phyloP scores from a whole-genome alignment of 1,284 basidiomycete genomes.

The Rhodotorula sp. region DNA sequence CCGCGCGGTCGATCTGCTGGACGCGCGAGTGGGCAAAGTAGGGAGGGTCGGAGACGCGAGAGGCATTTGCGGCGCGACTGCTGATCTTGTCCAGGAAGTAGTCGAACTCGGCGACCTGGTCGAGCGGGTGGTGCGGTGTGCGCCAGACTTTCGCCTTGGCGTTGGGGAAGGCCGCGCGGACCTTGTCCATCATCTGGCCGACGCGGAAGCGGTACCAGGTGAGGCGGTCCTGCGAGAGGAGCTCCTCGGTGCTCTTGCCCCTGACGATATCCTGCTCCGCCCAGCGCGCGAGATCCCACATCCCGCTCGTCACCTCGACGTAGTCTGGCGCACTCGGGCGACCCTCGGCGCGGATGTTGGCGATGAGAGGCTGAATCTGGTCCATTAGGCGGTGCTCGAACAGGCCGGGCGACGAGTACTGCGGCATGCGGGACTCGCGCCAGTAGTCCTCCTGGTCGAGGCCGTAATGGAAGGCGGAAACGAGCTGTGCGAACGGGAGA shows the following conservation, averaged over 20 bases:
- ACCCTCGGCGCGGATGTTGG: slow-evolving; percentile 39
- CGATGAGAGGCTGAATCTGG: slow-evolving; percentile 46
- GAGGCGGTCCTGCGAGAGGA: slow-evolving; percentile 46
- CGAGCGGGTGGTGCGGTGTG: slow-evolving; percentile 38
- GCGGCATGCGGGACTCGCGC: slow-evolving; percentile 41
- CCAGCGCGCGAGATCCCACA: slow-evolving; percentile 50
- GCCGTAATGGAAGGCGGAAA: slow-evolving; percentile 50
- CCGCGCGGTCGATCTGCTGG: slow-evolving; percentile 40
- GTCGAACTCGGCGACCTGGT: slow-evolving; percentile 41
- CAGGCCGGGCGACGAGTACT: slow-evolving; percentile 47
- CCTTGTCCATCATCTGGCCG: slow-evolving; percentile 31
- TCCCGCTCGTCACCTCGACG: slow-evolving; percentile 47
- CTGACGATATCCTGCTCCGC: slow-evolving; percentile 47
- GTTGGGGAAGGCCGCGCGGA: slow-evolving; percentile 36
- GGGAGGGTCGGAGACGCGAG: slow-evolving; percentile 16
- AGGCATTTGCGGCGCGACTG: slow-evolving; percentile 4
- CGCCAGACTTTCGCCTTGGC: slow-evolving; percentile 40
- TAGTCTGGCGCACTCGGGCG: slow-evolving; percentile 46
- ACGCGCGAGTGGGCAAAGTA: slow-evolving; percentile 43
- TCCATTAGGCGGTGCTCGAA: slow-evolving; percentile 49
- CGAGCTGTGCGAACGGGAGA: slow-evolving; percentile 36
- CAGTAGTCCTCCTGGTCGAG: slow-evolving; percentile 48
- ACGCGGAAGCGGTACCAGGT: slow-evolving; percentile 47
- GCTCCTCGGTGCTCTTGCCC: slow-evolving; percentile 40
- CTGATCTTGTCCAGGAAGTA: slow-evolving; percentile 45